These are phyloP conservation scores for Tylopilus orsonianus DNA, from an alignment of 1,284 basidiomycete species.

Conservation along the genomic window DNA sequence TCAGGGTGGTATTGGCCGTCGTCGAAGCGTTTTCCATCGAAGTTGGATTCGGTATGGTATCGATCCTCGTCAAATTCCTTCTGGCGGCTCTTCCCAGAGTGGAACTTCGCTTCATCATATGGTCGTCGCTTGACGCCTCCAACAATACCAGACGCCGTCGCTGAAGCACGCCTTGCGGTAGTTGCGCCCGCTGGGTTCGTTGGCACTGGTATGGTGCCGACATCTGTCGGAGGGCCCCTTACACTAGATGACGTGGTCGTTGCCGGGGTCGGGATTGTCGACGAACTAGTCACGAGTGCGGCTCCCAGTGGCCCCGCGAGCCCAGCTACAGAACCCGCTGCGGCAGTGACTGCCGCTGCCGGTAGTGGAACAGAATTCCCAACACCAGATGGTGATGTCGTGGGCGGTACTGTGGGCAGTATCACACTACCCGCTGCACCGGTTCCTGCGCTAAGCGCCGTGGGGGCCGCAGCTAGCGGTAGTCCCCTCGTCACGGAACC, in stretches of 20 bases:
- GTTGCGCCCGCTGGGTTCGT: neutral
- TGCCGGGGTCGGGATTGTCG: neutral
- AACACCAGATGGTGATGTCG: neutral
- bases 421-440: no score
- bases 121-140: neutral
- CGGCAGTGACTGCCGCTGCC: neutral
- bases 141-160: neutral
- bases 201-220: neutral
- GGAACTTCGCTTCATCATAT: neutral
- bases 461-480: no score
- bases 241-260: neutral
- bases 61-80: constrained; percentile 11
- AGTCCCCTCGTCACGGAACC: no score
- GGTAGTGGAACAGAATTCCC: no score
- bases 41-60: constrained; percentile 1
- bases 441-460: no score
- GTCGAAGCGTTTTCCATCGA: constrained; percentile 1
- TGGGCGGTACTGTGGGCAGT: no score
- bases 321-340: neutral
- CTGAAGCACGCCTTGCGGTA: neutral
- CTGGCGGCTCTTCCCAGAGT: neutral
- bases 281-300: neutral
- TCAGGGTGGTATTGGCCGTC: constrained; percentile 12
- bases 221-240: neutral
- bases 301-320: neutral